A percentile compares a stretch with the other conserved stretches of the same genome.
These are phyloP conservation scores for Rhododendron simsii DNA, from an alignment of 148 eudicot genomes.

Conservation along the genomic window DNA sequence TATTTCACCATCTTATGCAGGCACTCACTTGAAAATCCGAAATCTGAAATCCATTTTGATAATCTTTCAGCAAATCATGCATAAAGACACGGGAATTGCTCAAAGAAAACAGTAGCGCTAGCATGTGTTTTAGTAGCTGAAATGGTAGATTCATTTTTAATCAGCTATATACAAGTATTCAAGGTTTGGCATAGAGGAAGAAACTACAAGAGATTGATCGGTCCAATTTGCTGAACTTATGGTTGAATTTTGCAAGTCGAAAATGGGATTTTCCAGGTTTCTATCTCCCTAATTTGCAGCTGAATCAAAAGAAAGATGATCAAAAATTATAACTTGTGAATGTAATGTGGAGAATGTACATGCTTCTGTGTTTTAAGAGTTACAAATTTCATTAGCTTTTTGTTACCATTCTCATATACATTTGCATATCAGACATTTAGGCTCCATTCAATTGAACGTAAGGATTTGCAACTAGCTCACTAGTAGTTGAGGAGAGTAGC, in stretches of 20 bases:
- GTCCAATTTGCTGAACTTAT: background rate
- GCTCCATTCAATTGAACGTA: background rate
- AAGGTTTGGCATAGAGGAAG: background rate
- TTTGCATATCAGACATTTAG: background rate
- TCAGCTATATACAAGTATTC: background rate
- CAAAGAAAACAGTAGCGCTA: background rate
- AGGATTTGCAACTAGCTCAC: background rate
- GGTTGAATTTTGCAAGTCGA: background rate
- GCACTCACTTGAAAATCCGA: background rate
- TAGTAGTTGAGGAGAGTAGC: background rate
- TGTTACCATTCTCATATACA: background rate
- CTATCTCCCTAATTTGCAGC: background rate
- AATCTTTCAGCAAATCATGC: background rate
- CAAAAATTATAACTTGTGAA: background rate
- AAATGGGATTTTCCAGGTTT: background rate
- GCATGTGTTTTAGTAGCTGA: background rate
- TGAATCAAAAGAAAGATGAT: background rate
- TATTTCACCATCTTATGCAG: background rate
- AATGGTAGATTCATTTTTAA: background rate
- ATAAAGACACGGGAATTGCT: background rate
- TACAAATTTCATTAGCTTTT: background rate
- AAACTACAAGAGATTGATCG: background rate
- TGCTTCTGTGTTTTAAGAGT: background rate
- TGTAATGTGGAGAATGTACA: background rate
- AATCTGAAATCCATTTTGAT: background rate